A percentile compares a stretch with the other conserved stretches of the same genome.
Evolutionary conservation across 2,329 filamentous ascomycete genomes (phyloP).

Genomic region (Pseudofabraea citricarpa): DNA sequence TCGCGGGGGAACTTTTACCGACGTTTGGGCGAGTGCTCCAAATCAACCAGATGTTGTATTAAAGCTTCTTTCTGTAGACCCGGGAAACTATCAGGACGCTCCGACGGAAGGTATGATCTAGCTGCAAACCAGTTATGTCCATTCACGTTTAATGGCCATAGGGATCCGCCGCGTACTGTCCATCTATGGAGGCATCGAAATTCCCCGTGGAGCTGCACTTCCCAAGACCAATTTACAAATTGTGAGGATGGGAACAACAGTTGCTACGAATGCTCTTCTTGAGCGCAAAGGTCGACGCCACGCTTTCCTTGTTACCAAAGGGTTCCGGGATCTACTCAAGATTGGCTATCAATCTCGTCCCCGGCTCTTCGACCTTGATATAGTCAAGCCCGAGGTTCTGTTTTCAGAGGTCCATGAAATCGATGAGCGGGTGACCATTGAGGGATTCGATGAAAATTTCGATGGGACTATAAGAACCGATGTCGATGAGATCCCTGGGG

Average conservation of each 20-base stretch:
- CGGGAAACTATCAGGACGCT: constrained; percentile 61
- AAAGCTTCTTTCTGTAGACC: constrained; percentile 70
- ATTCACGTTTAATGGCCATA: neutral
- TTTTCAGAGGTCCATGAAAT: constrained; percentile 65
- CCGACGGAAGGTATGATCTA: constrained; percentile 57
- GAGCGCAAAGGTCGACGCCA: constrained; percentile 67
- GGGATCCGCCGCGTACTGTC: constrained; percentile 40
- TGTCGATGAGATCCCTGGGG: constrained; percentile 30
- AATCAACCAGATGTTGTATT: constrained; percentile 63
- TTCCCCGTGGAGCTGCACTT: constrained; percentile 56
- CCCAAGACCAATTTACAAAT: constrained; percentile 61
- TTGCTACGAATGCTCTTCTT: constrained; percentile 67
- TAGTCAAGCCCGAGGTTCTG: constrained; percentile 60
- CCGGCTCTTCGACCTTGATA: constrained; percentile 65
- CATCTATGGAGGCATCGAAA: constrained; percentile 52
- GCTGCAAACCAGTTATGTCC: neutral
- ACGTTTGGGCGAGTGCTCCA: constrained; percentile 58
- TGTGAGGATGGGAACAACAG: constrained; percentile 71
- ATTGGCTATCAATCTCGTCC: constrained; percentile 70
- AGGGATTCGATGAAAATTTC: constrained; percentile 68
- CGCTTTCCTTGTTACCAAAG: constrained; percentile 65
- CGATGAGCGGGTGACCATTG: constrained; percentile 64
- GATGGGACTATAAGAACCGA: constrained; percentile 61
- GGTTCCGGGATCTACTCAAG: constrained; percentile 64
- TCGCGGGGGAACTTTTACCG: constrained; percentile 68